Evolutionary conservation across 345 rosid genomes (phyloP), one percentile per base, ranked within the genome.

Genomic region (Psidium friedrichsthalianum): DNA sequence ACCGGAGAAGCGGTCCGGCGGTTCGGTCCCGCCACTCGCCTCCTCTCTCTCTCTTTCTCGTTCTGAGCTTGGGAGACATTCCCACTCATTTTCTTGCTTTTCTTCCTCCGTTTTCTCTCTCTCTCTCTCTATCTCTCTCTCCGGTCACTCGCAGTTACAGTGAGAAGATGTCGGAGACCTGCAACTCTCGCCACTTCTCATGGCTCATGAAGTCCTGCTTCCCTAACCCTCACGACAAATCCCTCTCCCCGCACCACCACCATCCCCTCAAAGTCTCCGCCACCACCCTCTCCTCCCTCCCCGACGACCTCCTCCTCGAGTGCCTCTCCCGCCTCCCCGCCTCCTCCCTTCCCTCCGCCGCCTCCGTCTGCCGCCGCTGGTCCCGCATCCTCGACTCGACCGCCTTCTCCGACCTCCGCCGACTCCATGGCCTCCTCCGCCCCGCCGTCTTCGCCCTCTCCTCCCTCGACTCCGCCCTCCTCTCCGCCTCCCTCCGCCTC

Each of bases 171-270:
- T 88, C 96, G 53, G 96, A 94, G 83, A 93, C 86, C 91, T 95
- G 98, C 94, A 95, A 92, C 89, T 94, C 98, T 83, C 95, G 98
- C 83, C 98, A 91, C 89, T 95, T 96, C 92, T 93, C 98, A 88
- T 94, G 99, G 96, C 94, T 95, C 13, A 90, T 95, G 94, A 96
- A 95, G 88, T 93, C 99, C 15, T 96, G 99, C 86, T 89, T 94
- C 86, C 96, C 98, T 2, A 93, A 90, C 88, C 95, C 92, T 84
- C 84, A 82, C 80, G 57, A 83, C 85, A 83, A 83, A 6, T 54
- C 86, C 74, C 83, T 89, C 89, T 16, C 88, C 85, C 14, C 87
- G 87, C 6, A 89, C 90, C 7, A 83, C 88, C 51, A 78, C 87
- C 54, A 40, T 52, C 82, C 44, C 87, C 6, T 40, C 58, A 10